A percentile compares a stretch with the other conserved stretches of the same genome.
Evolutionary conservation across 1,284 basidiomycete genomes (phyloP).

Genomic region (Moniliophthora roreri): DNA sequence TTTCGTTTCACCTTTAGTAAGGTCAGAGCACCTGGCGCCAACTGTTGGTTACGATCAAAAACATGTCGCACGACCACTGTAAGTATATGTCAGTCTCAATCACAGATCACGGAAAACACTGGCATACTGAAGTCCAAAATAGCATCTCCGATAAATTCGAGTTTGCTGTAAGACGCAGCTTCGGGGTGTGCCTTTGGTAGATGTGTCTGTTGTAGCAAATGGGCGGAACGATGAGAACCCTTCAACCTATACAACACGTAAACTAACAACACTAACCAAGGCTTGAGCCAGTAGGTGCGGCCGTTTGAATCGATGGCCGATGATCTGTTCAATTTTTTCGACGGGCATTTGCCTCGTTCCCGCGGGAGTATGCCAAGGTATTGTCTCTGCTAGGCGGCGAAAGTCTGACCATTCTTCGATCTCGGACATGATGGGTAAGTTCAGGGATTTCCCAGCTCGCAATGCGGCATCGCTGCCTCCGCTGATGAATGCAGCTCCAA

Average conservation of each 20-base stretch:
- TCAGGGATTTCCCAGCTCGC: constrained; percentile 58
- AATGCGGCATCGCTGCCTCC: constrained; percentile 67
- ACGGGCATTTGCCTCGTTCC: constrained; percentile 44
- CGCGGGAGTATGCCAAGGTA: constrained; percentile 33
- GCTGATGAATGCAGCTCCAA: constrained; percentile 75
- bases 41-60: constrained; percentile 57
- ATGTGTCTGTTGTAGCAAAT: constrained; percentile 52
- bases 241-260: constrained; percentile 8
- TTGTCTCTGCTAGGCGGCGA: constrained; percentile 44
- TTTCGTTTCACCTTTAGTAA: constrained; percentile 60
- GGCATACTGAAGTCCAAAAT: constrained; percentile 74
- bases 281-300: constrained; percentile 69
- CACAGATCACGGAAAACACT: constrained; percentile 12
- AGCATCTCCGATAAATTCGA: constrained; percentile 83
- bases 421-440: constrained; percentile 52
- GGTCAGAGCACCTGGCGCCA: constrained; percentile 72
- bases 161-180: constrained; percentile 62
- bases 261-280: constrained; percentile 46
- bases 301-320: constrained; percentile 58
- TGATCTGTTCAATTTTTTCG: constrained; percentile 57
- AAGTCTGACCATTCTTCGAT: constrained; percentile 74
- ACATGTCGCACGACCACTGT: constrained; percentile 70
- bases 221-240: constrained; percentile 1
- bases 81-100: constrained; percentile 4
- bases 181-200: constrained; percentile 55